Base-by-base conservation (phyloP, 768 basidiomycete genomes). In the Mycena haematopus region DNA sequence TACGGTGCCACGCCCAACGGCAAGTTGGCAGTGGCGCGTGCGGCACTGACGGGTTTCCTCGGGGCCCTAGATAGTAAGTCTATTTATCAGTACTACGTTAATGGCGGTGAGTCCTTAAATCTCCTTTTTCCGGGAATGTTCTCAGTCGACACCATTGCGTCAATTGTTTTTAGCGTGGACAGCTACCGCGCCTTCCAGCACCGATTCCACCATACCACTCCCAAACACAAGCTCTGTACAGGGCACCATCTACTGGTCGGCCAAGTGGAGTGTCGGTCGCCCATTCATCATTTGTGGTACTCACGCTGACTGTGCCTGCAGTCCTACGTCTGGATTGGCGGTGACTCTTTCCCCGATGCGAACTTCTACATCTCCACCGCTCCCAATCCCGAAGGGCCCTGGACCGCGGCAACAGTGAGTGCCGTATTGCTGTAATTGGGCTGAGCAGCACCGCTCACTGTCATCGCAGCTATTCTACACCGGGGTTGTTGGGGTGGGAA, bases 281-380 rank as follows among this genome's bases (percentile, higher is more conserved):
- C 11, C 22, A 11, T 25, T 6, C 19, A 7, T 52, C 8, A 24
- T 21, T 5, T 13, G 11, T 10, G 19, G 13, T 17, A 7, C 13
- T 36, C 2, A 31, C n/a, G n/a, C 19, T 11, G n/a, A 6, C 11
- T 22, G 11, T 31, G 6, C n/a, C 14, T 9, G 2, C 5, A 53
- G 65, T 58, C 60, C 1, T 65, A 53, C 46, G 65, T 65, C 25
- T 65, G 60, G 59, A 65, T 62, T 36, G 65, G 65, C 53, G 64
- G 65, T 6, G 60, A 65, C 52, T 52, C 56, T 4, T 66, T 58
- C 38, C 65, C 65, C 52, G 36, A 66, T 25, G 60, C 65, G 7
- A 62, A 66, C 46, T 66, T 66, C 35, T 57, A 44, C 21, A 51
- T 62, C 36, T 65, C 60, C 29, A 65, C 65, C 24, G 60, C 60